Base-by-base conservation (phyloP, 108 stramenopile species). In the Cyclotella choctawhatcheeana region DNA sequence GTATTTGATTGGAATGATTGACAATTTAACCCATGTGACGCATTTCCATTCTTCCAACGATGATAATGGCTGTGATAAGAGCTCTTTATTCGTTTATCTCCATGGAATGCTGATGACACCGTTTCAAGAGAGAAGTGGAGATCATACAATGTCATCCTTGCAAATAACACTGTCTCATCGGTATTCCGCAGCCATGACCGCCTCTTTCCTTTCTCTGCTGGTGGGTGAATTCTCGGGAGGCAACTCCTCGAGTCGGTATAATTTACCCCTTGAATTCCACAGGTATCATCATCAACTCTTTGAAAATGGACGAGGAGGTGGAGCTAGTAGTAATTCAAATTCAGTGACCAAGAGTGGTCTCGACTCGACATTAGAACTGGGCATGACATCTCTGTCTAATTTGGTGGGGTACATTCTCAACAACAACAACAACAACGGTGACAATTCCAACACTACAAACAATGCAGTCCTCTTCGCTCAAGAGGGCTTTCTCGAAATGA, bases 201-300 rank as follows among this genome's bases (percentile, higher is more conserved):
- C 88, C 16, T 59, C 71, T 6, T 94, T 90, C 71, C 70, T 91
- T 5, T 63, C 64, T 13, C 50, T 74, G 3, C 69, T 94, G 18
- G 48, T 90, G 16, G 87, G 87, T 34, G 93, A 94, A 85, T 88
- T 91, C 68, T 69, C 81, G 8, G 90, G 93, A 58, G 69, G 54
- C 10, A 86, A 85, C 60, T 87, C 88, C 22, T 84, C 88, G 1
- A 71, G 74, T 17, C 44, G 71, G 27, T 94, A 94, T 67, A 76
- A 90, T 33, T 58, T 90, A 63, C 86, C 89, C 0, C 40, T 90
- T 44, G 90, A 92, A 69, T 91, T 89, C 66, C 93, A 94, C 66
- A 85, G 86, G 32, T 60, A 35, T 13, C 82, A 81, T n/a, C 93
- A 90, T 75, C 40, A 31, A 17, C 31, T 67, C 18, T 90, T 92